Conservation (phyloP, 306 rosid genomes). For the Castanopsis chinensis region DNA sequence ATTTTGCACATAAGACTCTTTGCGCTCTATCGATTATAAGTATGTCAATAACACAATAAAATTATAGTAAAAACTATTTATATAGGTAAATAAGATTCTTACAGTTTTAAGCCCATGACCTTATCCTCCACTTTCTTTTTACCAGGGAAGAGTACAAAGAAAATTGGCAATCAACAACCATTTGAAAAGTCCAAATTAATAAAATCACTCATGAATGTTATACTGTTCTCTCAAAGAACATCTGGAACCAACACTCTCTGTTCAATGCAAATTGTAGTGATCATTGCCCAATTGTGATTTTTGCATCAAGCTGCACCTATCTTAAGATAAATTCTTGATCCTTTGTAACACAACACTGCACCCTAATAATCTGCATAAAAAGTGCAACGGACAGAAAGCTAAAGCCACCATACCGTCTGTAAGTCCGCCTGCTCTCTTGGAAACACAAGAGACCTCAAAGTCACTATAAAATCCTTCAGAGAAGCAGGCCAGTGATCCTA, state of each 20-base stretch:
- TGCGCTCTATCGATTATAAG: background rate
- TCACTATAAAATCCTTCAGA: conserved; percentile 49
- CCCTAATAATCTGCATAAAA: no score
- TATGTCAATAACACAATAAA: background rate
- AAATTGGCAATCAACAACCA: background rate
- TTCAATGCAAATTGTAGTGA: background rate
- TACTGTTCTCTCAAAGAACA: background rate
- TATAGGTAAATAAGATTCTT: background rate
- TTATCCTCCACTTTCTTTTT: background rate
- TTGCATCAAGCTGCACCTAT: conserved; percentile 3
- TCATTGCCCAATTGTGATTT: background rate
- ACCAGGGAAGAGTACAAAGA: background rate
- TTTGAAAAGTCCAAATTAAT: background rate
- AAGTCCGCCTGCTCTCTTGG: conserved; percentile 62
- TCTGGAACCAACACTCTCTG: background rate
- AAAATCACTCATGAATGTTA: background rate
- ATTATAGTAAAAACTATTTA: background rate
- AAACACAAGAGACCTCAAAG: conserved; percentile 60
- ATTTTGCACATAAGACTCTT: background rate
- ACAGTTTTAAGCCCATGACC: background rate
- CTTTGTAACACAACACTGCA: background rate
- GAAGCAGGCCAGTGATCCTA: conserved; percentile 87
- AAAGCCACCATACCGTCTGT: conserved; percentile 41
- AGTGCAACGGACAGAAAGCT: background rate
- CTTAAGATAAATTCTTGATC: background rate